Evolutionary conservation across 768 basidiomycete species (phyloP).

Genomic region (Baorangia bicolor): DNA sequence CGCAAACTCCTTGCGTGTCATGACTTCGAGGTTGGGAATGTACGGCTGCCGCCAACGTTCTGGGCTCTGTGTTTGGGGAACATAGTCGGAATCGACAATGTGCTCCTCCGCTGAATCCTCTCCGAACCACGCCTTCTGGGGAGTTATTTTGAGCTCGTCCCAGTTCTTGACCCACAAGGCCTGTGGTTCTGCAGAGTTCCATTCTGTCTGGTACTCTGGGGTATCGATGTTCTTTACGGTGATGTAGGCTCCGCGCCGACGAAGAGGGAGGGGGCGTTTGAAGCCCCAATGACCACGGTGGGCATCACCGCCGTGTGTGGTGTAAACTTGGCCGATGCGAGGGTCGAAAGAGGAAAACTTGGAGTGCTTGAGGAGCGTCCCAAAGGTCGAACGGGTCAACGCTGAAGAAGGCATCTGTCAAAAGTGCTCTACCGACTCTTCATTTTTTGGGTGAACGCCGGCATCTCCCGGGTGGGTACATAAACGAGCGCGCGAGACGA

Average conservation of each 20-base stretch:
- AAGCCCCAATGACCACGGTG: conserved; percentile 83
- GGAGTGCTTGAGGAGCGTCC: conserved; percentile 74
- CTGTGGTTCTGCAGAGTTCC: conserved; percentile 65
- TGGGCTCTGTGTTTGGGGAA: conserved; percentile 15
- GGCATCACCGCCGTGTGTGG: conserved; percentile 64
- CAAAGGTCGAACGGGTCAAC: conserved; percentile 64
- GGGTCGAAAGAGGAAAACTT: conserved; percentile 83
- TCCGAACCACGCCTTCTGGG: conserved; percentile 8
- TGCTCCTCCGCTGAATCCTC: conserved; percentile 20
- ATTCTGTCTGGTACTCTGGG: conserved; percentile 73
- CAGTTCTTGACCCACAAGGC: conserved; percentile 66
- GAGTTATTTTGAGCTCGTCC: conserved; percentile 49
- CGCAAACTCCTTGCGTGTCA: conserved; percentile 58
- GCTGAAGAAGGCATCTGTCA: conserved; percentile 20
- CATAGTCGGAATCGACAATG: conserved; percentile 28
- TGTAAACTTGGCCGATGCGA: conserved; percentile 73
- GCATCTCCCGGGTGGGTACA: conserved; percentile 31
- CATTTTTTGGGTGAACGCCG: conserved; percentile 10
- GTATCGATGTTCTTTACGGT: conserved; percentile 70
- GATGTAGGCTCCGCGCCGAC: conserved; percentile 62
- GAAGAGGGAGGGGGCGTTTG: conserved; percentile 75
- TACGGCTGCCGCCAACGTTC: conserved; percentile 27
- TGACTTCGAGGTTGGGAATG: conserved; percentile 56
- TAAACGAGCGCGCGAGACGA: conserved; percentile 18
- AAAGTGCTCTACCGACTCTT: not conserved